These are phyloP conservation scores for Colletotrichum musicola DNA, from an alignment of 2,329 filamentous ascomycete species.

Conservation along the genomic window DNA sequence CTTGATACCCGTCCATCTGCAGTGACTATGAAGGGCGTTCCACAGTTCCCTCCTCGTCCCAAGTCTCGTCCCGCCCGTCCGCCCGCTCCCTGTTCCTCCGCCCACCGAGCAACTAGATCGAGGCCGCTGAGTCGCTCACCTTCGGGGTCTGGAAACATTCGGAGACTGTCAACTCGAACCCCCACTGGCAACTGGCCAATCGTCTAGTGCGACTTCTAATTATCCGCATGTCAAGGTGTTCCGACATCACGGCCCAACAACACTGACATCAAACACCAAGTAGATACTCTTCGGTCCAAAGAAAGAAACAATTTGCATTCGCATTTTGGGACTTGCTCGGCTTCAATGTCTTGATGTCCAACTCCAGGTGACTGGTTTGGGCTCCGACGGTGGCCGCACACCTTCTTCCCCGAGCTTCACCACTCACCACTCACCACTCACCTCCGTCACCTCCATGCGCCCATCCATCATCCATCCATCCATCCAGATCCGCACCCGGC, in stretches of 20 bases:
- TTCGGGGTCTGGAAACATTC: conserved; percentile 16
- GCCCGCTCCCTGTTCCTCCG: conserved; percentile 33
- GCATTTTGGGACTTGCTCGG: not conserved
- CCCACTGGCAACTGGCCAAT: conserved; percentile 20
- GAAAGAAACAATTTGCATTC: not conserved
- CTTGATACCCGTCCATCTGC: no score
- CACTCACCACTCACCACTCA: conserved; percentile 6
- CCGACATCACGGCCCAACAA: conserved; percentile 32
- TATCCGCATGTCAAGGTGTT: conserved; percentile 14
- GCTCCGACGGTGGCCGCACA: conserved; percentile 3
- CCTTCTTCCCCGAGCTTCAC: conserved; percentile 1
- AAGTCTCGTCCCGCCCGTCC: conserved; percentile 23
- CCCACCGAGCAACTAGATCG: conserved; percentile 33
- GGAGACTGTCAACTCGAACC: not conserved
- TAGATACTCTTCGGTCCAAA: not conserved
- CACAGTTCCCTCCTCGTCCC: not conserved
- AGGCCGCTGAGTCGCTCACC: conserved; percentile 28
- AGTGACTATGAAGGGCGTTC: no score
- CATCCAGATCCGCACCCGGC: conserved; percentile 12
- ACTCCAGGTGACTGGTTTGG: not conserved
- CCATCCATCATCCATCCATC: not conserved
- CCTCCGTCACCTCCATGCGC: conserved; percentile 14
- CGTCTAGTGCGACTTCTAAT: conserved; percentile 16
- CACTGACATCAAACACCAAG: not conserved
- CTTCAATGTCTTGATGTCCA: not conserved